Percentiles rank a stretch among this genome's conserved stretches.
These are phyloP conservation scores for Paratrypanosoma confusum DNA, from an alignment of 208 protist species.

Conservation along the genomic window DNA sequence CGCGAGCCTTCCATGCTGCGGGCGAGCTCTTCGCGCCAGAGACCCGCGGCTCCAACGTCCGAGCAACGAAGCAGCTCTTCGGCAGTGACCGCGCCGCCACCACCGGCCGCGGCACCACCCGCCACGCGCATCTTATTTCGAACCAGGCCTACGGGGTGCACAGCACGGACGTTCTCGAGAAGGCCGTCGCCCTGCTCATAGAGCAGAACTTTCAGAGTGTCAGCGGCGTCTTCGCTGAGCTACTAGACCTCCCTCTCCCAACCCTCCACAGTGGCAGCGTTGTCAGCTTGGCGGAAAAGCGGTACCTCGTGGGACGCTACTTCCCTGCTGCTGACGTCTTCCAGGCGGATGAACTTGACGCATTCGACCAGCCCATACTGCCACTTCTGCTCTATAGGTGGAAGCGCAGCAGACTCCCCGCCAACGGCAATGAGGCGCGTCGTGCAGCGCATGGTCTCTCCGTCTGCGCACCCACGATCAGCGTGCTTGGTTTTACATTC, in stretches of 20 bases:
- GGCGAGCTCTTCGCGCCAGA: too few relatives aligned
- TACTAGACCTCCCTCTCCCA: constrained; percentile 11
- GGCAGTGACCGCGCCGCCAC: constrained; percentile 11
- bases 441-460: constrained; percentile 56
- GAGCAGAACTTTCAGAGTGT: constrained; percentile 28
- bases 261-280: constrained; percentile 32
- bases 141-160: constrained; percentile 40
- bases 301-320: constrained; percentile 37
- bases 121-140: constrained; percentile 36
- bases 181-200: constrained; percentile 25
- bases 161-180: constrained; percentile 24
- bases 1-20: too few relatives aligned
- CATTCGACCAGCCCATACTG: background rate
- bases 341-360: constrained; percentile 28
- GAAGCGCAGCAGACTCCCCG: constrained; percentile 22
- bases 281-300: constrained; percentile 18
- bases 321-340: constrained; percentile 63
- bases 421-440: constrained; percentile 31
- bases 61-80: constrained; percentile 71
- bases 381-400: constrained; percentile 56
- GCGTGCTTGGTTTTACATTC: constrained; percentile 36
- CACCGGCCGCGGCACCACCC: constrained; percentile 23
- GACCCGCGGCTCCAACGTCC: constrained; percentile 39
- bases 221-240: constrained; percentile 5
- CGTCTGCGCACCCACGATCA: constrained; percentile 21